Percentiles rank a stretch among this genome's conserved stretches.
These are phyloP conservation scores for Mollisiaceae sp. DNA, from an alignment of 2,329 filamentous ascomycete genomes.

Conservation along the genomic window DNA sequence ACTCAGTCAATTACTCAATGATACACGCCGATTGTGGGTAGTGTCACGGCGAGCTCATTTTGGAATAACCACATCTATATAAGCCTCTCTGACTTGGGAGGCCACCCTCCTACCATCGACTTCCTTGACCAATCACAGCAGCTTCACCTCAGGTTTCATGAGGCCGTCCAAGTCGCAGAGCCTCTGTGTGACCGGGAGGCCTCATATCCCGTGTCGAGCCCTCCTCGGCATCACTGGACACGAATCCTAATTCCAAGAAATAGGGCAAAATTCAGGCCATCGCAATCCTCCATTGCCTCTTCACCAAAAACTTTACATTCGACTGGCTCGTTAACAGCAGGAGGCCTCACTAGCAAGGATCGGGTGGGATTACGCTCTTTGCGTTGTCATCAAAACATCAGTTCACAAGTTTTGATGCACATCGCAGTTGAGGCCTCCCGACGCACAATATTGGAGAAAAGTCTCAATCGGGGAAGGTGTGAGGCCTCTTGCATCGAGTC, in stretches of 20 bases:
- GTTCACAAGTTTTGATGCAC: conserved; percentile 1
- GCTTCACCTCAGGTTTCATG: background rate
- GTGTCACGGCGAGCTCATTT: background rate
- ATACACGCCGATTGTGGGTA: background rate
- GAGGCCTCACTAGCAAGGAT: conserved; percentile 16
- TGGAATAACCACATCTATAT: conserved; percentile 1
- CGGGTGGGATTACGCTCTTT: background rate
- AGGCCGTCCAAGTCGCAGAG: background rate
- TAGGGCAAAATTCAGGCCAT: background rate
- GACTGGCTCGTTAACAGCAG: background rate
- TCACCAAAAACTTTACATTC: background rate
- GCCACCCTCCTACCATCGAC: background rate
- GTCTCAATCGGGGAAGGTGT: background rate
- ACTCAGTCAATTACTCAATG: background rate
- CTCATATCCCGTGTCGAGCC: background rate
- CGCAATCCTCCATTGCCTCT: background rate
- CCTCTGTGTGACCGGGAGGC: conserved; percentile 12
- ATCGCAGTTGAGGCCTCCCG: conserved; percentile 12
- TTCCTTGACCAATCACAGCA: background rate
- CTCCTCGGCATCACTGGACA: conserved; percentile 8
- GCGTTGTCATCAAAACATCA: background rate
- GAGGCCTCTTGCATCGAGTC: background rate
- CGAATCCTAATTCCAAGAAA: background rate
- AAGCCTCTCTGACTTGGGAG: background rate
- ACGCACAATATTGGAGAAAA: background rate